Base-by-base conservation (phyloP, 345 rosid species). In the Xanthoceras sorbifolium region DNA sequence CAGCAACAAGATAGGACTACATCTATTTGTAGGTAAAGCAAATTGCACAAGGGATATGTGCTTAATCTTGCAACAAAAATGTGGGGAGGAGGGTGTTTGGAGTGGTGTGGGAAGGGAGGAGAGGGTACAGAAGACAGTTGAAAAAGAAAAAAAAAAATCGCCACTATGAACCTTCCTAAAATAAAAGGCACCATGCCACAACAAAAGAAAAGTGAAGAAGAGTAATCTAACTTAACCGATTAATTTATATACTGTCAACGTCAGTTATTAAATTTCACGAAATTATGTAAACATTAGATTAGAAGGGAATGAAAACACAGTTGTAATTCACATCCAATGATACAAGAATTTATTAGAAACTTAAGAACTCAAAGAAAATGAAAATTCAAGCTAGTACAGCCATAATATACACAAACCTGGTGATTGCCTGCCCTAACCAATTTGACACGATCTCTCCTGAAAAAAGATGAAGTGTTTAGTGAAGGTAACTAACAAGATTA, bases 341-440 rank as follows among this genome's bases (percentile, higher is more conserved):
- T 7, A 23, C 64, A 32, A 75, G 36, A 38, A 65, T 66, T 32
- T 22, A 48, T 20, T 9, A 36, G 2, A 52, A 54, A 6, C n/a
- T 29, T 67, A 29, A 66, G 5, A 59, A 5, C 50, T 66, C 15
- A 25, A 61, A 60, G 17, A 42, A 50, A 26, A 22, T 67, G 1
- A 25, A n/a, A 26, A 72, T 29, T 34, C 40, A 74, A 72, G 66
- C 61, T 17, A 57, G 57, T 5, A 54, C 25, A 74, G 73, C 76
- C 48, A 73, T 72, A 57, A 71, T 31, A 72, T 59, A 63, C 36
- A 55, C 69, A 69, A 67, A 94, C 98, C 98, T 94, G 93, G 83
- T 93, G 98, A 78, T 89, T 90, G 75, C 97, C 98, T 69, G 98
- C 98, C 81, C 86, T 91, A 64, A 91, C 90, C 83, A 89, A 86